Base-by-base conservation (phyloP, 164 flowering plant species). In the Buxus sempervirens region DNA sequence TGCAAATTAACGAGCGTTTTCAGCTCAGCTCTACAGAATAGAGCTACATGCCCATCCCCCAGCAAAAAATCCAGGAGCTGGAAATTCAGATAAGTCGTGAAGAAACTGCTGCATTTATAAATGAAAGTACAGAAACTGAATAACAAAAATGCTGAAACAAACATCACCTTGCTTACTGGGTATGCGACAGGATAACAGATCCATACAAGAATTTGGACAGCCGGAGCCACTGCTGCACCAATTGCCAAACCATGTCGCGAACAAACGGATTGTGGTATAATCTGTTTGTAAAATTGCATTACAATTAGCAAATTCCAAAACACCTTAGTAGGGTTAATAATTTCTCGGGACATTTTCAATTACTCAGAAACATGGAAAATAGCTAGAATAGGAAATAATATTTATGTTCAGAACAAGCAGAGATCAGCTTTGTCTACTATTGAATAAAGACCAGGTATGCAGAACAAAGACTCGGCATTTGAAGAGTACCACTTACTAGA, bases 21-120 rank as follows among this genome's bases (percentile, higher is more conserved):
- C 83, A 96, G 63, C 82, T 93, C 99, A 76, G 99, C 98, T 79
- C 99, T 83, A 64, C 98, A 97, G 67, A 96, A 96, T 49, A 96
- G 96, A 63, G 98, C 93, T 51, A 75, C 86, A 76, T 81, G 97
- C 26, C 83, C 80, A 67, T 85, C 79, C 13, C 99, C 99, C 75
- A 96, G 78, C 57, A 91, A 66, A 71, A 16, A 82, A 76, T 96
- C 99, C 55, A 96, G 70, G 42, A 96, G 80, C 99, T 96, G 87
- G 49, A 76, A 71, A 48, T 69, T 53, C 9, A 72, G 15, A 58
- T 4, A 75, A 65, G 38, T 1, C 27, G 60, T 36, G 53, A 69
- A 63, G 59, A 58, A 48, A 70, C 27, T 27, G 28, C 51, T 48
- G 12, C 56, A 9, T n/a, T 10, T 26, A 25, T 1, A 67, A 45